These are phyloP conservation scores for Fusarium succisae DNA, from an alignment of 2,329 filamentous ascomycete species.

Conservation along the genomic window DNA sequence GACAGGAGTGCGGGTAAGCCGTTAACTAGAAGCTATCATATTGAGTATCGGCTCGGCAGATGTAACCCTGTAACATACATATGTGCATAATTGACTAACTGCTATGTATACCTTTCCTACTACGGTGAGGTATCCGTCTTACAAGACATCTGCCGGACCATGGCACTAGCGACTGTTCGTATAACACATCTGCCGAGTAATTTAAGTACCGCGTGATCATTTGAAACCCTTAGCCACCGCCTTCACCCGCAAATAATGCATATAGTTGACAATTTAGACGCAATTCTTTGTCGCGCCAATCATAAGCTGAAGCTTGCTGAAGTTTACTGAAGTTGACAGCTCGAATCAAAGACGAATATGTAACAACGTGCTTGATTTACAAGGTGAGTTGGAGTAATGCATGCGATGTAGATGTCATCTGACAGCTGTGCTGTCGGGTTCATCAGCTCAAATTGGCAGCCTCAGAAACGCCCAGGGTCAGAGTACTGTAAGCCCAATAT, in stretches of 20 bases:
- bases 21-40: too few species aligned
- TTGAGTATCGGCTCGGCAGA: neutral
- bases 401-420: neutral
- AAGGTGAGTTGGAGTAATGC: fast-evolving
- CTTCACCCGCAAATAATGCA: neutral
- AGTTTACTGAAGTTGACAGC: neutral
- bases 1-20: too few species aligned
- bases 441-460: too few species aligned
- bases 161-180: fast-evolving
- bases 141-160: neutral
- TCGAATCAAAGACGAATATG: neutral
- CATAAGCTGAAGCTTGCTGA: neutral
- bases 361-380: neutral
- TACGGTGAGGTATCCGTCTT: neutral
- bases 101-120: too few species aligned
- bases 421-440: neutral
- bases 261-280: neutral
- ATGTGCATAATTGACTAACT: neutral
- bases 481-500: too few species aligned
- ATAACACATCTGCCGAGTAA: neutral
- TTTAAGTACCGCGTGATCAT: neutral
- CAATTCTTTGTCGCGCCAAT: neutral
- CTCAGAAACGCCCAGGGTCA: too few species aligned
- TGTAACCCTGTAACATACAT: neutral
- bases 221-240: fast-evolving